A percentile compares a stretch with the other conserved stretches of the same genome.
phyloP scores from a whole-genome alignment of 768 basidiomycete genomes.

The Dendrothele bispora region DNA sequence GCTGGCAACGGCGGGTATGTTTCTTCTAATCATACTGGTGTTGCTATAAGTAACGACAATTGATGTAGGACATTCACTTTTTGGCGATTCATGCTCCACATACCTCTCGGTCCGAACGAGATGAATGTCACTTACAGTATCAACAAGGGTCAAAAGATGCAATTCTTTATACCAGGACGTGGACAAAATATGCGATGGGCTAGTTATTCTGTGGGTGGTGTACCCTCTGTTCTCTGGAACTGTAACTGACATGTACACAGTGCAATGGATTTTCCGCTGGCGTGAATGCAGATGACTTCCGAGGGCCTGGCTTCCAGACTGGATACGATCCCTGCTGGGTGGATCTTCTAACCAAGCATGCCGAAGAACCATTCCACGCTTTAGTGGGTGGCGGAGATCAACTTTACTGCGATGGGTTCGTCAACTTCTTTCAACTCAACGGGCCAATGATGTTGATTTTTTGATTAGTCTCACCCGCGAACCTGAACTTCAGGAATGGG shows the following conservation, averaged over 20 bases:
- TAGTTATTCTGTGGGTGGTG: conserved; percentile 68
- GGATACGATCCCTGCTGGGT: conserved; percentile 94
- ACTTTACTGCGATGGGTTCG: conserved; percentile 81
- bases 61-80: conserved; percentile 78
- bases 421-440: conserved; percentile 5
- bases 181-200: conserved; percentile 91
- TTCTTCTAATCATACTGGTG: conserved; percentile 3
- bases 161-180: conserved; percentile 81
- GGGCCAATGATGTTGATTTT: conserved; percentile 3
- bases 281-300: conserved; percentile 85
- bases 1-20: conserved; percentile 53
- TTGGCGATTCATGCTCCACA: conserved; percentile 87
- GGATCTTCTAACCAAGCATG: conserved; percentile 85
- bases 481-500: conserved; percentile 88
- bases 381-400: conserved; percentile 95
- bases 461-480: conserved; percentile 73
- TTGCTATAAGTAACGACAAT: background rate
- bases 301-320: conserved; percentile 73
- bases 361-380: conserved; percentile 80
- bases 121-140: conserved; percentile 80
- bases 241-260: conserved; percentile 32
- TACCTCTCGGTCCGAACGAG: conserved; percentile 72
- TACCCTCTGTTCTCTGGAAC: conserved; percentile 5
- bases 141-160: conserved; percentile 74
- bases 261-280: conserved; percentile 91